These are phyloP conservation scores for Diaporthe longicolla DNA, from an alignment of 2,329 filamentous ascomycete species.

Conservation along the genomic window DNA sequence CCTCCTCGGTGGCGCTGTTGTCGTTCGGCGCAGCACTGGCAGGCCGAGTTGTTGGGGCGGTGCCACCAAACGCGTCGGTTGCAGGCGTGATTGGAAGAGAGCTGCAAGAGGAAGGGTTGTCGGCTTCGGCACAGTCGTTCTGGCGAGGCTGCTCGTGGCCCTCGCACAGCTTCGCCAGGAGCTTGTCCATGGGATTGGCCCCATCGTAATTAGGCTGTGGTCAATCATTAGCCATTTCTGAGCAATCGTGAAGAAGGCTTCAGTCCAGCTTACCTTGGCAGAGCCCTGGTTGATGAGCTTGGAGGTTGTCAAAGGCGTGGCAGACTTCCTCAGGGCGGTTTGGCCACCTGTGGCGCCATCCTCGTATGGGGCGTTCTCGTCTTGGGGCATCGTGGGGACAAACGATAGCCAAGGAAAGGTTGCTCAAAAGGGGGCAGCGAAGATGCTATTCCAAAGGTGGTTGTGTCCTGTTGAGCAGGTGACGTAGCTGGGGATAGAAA, in stretches of 20 bases:
- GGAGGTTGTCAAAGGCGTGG: conserved; percentile 64
- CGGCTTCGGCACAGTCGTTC: conserved; percentile 76
- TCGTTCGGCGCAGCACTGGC: conserved; percentile 66
- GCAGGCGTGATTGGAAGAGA: conserved; percentile 75
- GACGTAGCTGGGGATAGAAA: conserved; percentile 35
- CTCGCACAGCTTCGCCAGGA: conserved; percentile 68
- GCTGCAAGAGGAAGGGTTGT: conserved; percentile 67
- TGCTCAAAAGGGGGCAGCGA: conserved; percentile 31
- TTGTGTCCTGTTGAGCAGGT: conserved; percentile 29
- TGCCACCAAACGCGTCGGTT: conserved; percentile 65
- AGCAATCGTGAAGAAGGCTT: conserved; percentile 44
- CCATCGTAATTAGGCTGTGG: conserved; percentile 48
- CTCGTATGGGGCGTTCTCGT: conserved; percentile 41
- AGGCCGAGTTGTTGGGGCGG: conserved; percentile 65
- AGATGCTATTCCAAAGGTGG: conserved; percentile 38
- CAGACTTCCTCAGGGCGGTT: conserved; percentile 57
- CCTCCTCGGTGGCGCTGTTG: conserved; percentile 65
- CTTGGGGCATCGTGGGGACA: conserved; percentile 35
- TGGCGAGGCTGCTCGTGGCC: conserved; percentile 67
- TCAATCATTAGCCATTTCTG: conserved; percentile 55
- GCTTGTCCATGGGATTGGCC: conserved; percentile 75
- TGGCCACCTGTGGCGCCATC: conserved; percentile 18
- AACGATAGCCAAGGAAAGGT: conserved; percentile 11
- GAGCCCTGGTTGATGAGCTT: conserved; percentile 69
- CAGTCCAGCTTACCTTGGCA: conserved; percentile 61